Conservation (phyloP, 768 basidiomycete genomes). For the Dacryopinax primogenitus region DNA sequence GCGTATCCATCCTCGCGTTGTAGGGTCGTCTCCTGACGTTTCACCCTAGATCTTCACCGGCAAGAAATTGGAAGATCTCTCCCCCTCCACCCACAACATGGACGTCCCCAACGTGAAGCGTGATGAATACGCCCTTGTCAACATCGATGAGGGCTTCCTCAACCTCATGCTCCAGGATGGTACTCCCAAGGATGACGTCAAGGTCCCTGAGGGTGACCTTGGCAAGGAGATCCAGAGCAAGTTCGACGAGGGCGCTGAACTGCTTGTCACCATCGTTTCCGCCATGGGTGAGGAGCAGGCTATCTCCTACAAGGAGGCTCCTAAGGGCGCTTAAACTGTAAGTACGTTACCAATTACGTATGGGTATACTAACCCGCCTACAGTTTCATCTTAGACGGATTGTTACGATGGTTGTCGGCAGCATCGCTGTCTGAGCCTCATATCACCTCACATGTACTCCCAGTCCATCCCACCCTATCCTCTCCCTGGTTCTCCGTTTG, state of each 20-base stretch:
- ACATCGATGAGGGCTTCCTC: slow-evolving; percentile 89
- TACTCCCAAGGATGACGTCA: slow-evolving; percentile 80
- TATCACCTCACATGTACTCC: slow-evolving; percentile 10
- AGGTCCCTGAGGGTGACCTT: slow-evolving; percentile 72
- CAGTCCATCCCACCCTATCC: neutral
- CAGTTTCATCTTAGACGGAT: slow-evolving; percentile 1
- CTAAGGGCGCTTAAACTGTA: slow-evolving; percentile 37
- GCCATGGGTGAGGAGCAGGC: slow-evolving; percentile 93
- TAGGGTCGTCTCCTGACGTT: slow-evolving; percentile 9
- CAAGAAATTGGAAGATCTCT: slow-evolving; percentile 95
- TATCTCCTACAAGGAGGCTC: slow-evolving; percentile 81
- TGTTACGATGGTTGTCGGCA: neutral
- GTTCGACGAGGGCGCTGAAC: slow-evolving; percentile 80
- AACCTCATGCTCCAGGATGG: slow-evolving; percentile 85
- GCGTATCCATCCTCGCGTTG: slow-evolving; percentile 29
- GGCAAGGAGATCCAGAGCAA: slow-evolving; percentile 53
- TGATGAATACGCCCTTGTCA: slow-evolving; percentile 82
- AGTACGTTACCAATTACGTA: neutral
- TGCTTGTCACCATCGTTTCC: slow-evolving; percentile 70
- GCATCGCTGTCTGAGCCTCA: neutral
- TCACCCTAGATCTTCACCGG: slow-evolving; percentile 80
- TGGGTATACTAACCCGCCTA: neutral
- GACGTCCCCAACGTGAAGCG: slow-evolving; percentile 91
- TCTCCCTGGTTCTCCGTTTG: neutral
- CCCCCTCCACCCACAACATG: slow-evolving; percentile 98